These are phyloP conservation scores for Pholiota conissans DNA, from an alignment of 768 basidiomycete genomes.

Conservation along the genomic window DNA sequence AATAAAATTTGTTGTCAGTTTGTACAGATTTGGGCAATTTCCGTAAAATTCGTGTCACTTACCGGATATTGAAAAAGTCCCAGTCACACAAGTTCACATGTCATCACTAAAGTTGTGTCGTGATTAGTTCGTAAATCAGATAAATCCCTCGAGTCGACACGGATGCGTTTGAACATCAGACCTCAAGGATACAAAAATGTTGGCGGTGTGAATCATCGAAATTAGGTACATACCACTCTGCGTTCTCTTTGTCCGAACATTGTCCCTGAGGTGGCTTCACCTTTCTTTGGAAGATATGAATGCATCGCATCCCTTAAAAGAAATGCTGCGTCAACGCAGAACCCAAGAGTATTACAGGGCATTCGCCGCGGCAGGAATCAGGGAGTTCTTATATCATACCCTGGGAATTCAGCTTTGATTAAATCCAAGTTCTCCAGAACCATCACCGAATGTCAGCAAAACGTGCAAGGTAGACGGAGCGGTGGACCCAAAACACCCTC, in stretches of 20 bases:
- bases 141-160: not conserved
- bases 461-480: not conserved
- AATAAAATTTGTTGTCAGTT: conserved; percentile 5
- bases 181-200: not conserved
- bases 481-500: not conserved
- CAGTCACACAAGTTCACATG: conserved; percentile 1
- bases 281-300: not conserved
- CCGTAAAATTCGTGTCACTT: conserved; percentile 17
- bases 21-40: conserved; percentile 13
- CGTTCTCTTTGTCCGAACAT: not conserved
- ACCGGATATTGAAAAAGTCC: not conserved
- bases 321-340: not conserved
- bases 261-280: not conserved
- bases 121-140: not conserved
- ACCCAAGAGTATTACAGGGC: not conserved
- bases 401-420: too few relatives aligned
- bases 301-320: too few relatives aligned
- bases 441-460: not conserved
- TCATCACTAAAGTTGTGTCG: not conserved
- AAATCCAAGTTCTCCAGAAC: too few relatives aligned
- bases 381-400: conserved; percentile 3
- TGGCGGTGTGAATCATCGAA: not conserved
- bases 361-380: conserved; percentile 4
- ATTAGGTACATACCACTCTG: not conserved
- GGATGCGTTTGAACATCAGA: not conserved